phyloP scores from a whole-genome alignment of 2,329 filamentous ascomycete genomes.

The Huntiella savannae region DNA sequence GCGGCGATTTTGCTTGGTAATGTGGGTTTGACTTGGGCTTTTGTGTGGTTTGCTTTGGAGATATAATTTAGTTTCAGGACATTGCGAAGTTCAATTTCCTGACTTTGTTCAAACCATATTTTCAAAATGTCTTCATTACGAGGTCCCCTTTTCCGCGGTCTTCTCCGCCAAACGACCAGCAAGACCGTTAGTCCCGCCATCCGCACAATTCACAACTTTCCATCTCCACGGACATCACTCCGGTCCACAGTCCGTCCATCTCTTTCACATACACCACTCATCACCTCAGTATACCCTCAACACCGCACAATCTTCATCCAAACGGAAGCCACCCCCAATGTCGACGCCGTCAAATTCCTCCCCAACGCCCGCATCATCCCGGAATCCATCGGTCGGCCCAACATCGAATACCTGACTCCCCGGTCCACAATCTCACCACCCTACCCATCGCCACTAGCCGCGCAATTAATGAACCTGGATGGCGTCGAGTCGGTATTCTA shows the following conservation, averaged over 20 bases:
- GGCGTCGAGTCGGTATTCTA: constrained; percentile 93
- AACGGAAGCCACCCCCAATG: constrained; percentile 83
- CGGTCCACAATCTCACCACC: constrained; percentile 76
- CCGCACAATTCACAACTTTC: not conserved
- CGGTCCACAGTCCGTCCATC: constrained; percentile 9
- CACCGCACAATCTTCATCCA: constrained; percentile 85
- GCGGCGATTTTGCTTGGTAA: constrained; percentile 6
- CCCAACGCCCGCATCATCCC: constrained; percentile 79
- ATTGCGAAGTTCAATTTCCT: no score
- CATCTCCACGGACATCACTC: constrained; percentile 9
- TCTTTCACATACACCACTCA: constrained; percentile 13
- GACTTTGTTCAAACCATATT: not conserved
- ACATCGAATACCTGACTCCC: constrained; percentile 80
- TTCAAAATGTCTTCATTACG: constrained; percentile 4
- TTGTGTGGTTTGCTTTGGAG: constrained; percentile 1
- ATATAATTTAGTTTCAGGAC: no score
- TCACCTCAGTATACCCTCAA: constrained; percentile 18
- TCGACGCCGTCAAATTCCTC: constrained; percentile 90
- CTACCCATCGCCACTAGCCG: constrained; percentile 76
- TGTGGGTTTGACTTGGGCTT: not conserved
- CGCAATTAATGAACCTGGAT: constrained; percentile 80
- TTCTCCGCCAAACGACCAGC: constrained; percentile 4
- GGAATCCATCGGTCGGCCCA: constrained; percentile 49
- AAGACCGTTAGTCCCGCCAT: not conserved
- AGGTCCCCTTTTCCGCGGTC: constrained; percentile 7